Conservation (phyloP, 2,329 filamentous ascomycete species). For the Verticillium alfalfae region DNA sequence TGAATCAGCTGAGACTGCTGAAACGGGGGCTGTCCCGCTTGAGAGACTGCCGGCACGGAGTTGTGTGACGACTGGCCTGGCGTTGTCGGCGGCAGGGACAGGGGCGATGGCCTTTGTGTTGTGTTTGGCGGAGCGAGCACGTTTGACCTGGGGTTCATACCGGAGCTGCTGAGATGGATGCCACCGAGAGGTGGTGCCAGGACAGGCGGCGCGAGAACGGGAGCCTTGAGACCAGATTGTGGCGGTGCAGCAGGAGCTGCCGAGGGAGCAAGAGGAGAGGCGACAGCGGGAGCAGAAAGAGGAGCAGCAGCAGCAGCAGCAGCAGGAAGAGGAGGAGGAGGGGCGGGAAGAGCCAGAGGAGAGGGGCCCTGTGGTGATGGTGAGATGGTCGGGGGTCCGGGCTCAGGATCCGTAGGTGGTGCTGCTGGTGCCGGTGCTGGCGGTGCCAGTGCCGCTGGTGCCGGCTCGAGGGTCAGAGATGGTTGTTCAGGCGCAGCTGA, state of each 20-base stretch:
- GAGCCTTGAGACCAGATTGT: conserved; percentile 6
- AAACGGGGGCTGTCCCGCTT: conserved; percentile 14
- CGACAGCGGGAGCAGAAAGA: conserved; percentile 11
- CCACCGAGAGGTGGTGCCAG: conserved; percentile 28
- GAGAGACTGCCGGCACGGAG: background rate
- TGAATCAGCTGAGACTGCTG: background rate
- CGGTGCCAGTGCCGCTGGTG: conserved; percentile 12
- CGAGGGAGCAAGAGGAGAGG: too few species aligned
- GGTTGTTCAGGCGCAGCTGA: background rate
- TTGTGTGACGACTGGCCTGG: background rate
- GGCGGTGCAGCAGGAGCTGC: conserved; percentile 2
- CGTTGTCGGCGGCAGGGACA: conserved; percentile 24
- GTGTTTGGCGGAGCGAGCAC: conserved; percentile 40
- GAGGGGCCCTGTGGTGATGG: conserved; percentile 1
- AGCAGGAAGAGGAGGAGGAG: conserved; percentile 5
- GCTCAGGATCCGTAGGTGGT: conserved; percentile 8
- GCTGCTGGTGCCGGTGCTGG: conserved; percentile 18
- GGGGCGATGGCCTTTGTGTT: conserved; percentile 26
- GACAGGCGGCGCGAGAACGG: conserved; percentile 29
- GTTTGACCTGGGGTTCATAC: conserved; percentile 32
- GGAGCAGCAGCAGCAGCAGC: conserved; percentile 26
- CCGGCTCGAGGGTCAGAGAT: background rate
- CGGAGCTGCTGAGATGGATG: conserved; percentile 14
- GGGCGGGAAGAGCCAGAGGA: conserved; percentile 3
- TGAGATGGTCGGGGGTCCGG: conserved; percentile 4